Conservation (phyloP, 2,329 filamentous ascomycete genomes). For the Trichophyton rubrum region DNA sequence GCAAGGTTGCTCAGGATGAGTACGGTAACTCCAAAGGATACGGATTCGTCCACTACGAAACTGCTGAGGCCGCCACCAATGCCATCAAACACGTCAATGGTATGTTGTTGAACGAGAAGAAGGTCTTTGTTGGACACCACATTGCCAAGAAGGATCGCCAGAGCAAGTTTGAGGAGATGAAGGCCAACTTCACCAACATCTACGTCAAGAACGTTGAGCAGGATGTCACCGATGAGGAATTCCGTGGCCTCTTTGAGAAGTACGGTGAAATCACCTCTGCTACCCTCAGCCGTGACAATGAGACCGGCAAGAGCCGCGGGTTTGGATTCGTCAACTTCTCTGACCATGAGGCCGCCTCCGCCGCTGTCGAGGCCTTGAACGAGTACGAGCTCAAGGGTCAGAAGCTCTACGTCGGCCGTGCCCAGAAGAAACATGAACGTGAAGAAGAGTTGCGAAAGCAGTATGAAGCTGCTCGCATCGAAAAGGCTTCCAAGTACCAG, state of each 20-base stretch:
- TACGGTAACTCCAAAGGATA: slow-evolving; percentile 95
- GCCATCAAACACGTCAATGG: slow-evolving; percentile 99
- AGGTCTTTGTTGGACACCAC: slow-evolving; percentile 98
- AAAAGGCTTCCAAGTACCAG: slow-evolving; percentile 99
- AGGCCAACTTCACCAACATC: slow-evolving; percentile 99
- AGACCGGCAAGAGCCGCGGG: slow-evolving; percentile 79
- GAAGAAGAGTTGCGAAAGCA: slow-evolving; percentile 98
- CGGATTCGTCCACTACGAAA: slow-evolving; percentile 99
- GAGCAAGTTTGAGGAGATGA: slow-evolving; percentile 99
- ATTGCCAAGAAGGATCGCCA: slow-evolving; percentile 99
- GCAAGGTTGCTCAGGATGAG: slow-evolving; percentile 99
- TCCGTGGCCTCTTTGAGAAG: slow-evolving; percentile 83
- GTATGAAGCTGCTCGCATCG: slow-evolving; percentile 90
- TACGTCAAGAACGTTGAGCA: slow-evolving; percentile 95
- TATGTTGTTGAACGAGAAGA: slow-evolving; percentile 99
- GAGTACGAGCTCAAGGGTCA: slow-evolving; percentile 84
- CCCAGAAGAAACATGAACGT: slow-evolving; percentile 99
- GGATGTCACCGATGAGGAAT: slow-evolving; percentile 83
- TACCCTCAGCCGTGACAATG: slow-evolving; percentile 74
- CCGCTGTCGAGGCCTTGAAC: slow-evolving; percentile 85
- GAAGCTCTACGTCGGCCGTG: slow-evolving; percentile 93
- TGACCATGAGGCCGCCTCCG: slow-evolving; percentile 72
- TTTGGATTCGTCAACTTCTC: slow-evolving; percentile 96
- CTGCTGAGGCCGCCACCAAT: slow-evolving; percentile 87
- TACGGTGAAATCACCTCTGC: slow-evolving; percentile 92